A percentile compares a stretch with the other conserved stretches of the same genome.
phyloP scores from a whole-genome alignment of 805 yeast genomes.

The Kregervanrija pseudodelftensis region DNA sequence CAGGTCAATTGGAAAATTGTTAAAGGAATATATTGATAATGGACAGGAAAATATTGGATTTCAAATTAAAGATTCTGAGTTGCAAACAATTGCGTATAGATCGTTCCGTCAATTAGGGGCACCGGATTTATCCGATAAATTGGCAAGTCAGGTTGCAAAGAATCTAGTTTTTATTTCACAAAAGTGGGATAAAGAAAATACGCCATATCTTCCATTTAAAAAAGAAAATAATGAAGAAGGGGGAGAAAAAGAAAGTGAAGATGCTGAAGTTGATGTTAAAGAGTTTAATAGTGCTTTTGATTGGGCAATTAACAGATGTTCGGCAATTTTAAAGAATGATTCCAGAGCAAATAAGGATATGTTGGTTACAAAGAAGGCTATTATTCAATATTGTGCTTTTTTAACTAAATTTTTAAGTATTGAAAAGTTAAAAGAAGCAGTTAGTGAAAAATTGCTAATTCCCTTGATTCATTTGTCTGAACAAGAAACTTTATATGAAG shows the following conservation, averaged over 20 bases:
- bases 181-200: slow-evolving; percentile 48
- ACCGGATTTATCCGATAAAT: slow-evolving; percentile 55
- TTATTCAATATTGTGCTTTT: slow-evolving; percentile 67
- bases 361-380: slow-evolving; percentile 53
- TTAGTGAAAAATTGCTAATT: slow-evolving; percentile 27
- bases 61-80: slow-evolving; percentile 30
- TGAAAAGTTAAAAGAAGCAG: slow-evolving; percentile 33
- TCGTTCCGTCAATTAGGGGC: slow-evolving; percentile 76
- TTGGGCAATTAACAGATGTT: slow-evolving; percentile 57
- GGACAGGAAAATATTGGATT: slow-evolving; percentile 21
- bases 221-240: slow-evolving; percentile 15
- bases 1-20: slow-evolving; percentile 47
- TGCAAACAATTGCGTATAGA: slow-evolving; percentile 65
- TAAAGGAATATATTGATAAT: slow-evolving; percentile 28
- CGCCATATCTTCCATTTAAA: slow-evolving; percentile 26
- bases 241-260: slow-evolving; percentile 15
- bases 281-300: slow-evolving; percentile 37
- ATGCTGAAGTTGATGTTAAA: slow-evolving; percentile 14
- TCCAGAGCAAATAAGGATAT: slow-evolving; percentile 43
- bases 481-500: slow-evolving; percentile 26
- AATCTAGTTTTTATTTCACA: slow-evolving; percentile 54
- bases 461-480: slow-evolving; percentile 30
- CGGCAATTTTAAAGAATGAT: slow-evolving; percentile 62
- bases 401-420: slow-evolving; percentile 39
- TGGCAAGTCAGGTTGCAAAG: slow-evolving; percentile 60